A percentile compares a stretch with the other conserved stretches of the same genome.
phyloP scores from a whole-genome alignment of 305 asterid genomes.

The Fraxinus xanthoxyloides region DNA sequence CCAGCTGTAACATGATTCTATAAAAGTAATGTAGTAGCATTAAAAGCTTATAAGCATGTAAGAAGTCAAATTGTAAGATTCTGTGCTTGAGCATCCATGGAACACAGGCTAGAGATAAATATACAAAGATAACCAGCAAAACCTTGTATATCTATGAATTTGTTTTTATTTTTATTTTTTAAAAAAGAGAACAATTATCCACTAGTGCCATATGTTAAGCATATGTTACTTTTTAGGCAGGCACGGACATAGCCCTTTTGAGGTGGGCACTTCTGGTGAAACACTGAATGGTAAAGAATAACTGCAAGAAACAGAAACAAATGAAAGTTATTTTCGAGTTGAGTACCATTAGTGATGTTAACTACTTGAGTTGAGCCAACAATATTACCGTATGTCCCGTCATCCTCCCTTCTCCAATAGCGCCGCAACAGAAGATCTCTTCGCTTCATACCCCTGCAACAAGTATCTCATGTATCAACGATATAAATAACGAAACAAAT shows the following conservation, averaged over 20 bases:
- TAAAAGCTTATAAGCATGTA: constrained; percentile 20
- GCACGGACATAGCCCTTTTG: constrained; percentile 85
- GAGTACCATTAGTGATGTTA: constrained; percentile 16
- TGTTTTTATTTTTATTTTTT: neutral
- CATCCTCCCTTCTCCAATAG: constrained; percentile 99
- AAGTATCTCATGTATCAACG: constrained; percentile 16
- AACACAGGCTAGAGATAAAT: constrained; percentile 5
- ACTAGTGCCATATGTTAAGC: constrained; percentile 40
- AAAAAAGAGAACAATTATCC: constrained; percentile 1
- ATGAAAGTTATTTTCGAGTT: constrained; percentile 15
- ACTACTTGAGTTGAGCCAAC: constrained; percentile 8
- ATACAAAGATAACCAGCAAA: neutral
- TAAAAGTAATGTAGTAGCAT: constrained; percentile 16
- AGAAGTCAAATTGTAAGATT: neutral
- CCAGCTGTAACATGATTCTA: neutral
- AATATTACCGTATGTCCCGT: constrained; percentile 84
- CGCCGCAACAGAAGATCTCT: constrained; percentile 90
- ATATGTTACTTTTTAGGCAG: constrained; percentile 99
- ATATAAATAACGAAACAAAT: constrained; percentile 3
- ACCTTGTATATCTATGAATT: neutral
- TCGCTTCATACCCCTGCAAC: constrained; percentile 81
- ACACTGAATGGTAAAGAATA: constrained; percentile 92
- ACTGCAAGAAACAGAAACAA: constrained; percentile 54
- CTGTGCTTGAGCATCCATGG: constrained; percentile 8
- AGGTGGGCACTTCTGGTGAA: constrained; percentile 84